phyloP scores from a whole-genome alignment of 2,329 filamentous ascomycete genomes.

The Fusarium pseudograminearum region DNA sequence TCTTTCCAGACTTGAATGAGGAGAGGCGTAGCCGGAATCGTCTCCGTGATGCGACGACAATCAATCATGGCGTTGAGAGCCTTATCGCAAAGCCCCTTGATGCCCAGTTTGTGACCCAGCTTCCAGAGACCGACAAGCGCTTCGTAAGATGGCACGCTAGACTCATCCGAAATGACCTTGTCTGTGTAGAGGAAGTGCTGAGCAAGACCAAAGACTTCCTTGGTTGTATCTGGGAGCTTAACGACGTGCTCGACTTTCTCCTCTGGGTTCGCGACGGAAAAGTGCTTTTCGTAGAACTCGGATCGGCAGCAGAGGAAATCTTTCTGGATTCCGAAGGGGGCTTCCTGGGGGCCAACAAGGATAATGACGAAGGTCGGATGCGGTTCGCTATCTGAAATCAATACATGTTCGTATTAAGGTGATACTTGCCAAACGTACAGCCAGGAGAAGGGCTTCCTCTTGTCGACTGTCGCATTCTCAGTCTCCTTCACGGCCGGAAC shows the following conservation, averaged over 20 bases:
- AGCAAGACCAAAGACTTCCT: constrained; percentile 65
- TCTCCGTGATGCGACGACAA: constrained; percentile 63
- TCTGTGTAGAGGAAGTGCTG: constrained; percentile 68
- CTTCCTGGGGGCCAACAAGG: constrained; percentile 64
- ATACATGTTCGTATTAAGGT: background rate
- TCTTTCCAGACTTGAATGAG: constrained; percentile 73
- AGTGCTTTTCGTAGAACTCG: constrained; percentile 60
- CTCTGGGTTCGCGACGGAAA: constrained; percentile 52
- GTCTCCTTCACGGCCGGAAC: constrained; percentile 15
- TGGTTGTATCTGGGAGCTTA: constrained; percentile 60
- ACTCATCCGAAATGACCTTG: constrained; percentile 57
- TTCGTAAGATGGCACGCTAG: constrained; percentile 64
- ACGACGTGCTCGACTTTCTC: constrained; percentile 63
- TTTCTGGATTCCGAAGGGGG: constrained; percentile 69
- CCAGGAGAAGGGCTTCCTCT: constrained; percentile 54
- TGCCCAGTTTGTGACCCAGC: constrained; percentile 63
- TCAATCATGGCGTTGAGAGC: constrained; percentile 70
- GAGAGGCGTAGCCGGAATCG: constrained; percentile 69
- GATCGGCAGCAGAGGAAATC: constrained; percentile 68
- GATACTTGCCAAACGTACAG: constrained; percentile 47
- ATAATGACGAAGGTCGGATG: constrained; percentile 68
- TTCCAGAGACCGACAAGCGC: constrained; percentile 68
- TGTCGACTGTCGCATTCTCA: constrained; percentile 21
- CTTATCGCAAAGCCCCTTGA: constrained; percentile 67
- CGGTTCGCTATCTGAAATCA: constrained; percentile 58